Base-by-base conservation (phyloP, 148 eudicot species). In the Persicaria maculosa region DNA sequence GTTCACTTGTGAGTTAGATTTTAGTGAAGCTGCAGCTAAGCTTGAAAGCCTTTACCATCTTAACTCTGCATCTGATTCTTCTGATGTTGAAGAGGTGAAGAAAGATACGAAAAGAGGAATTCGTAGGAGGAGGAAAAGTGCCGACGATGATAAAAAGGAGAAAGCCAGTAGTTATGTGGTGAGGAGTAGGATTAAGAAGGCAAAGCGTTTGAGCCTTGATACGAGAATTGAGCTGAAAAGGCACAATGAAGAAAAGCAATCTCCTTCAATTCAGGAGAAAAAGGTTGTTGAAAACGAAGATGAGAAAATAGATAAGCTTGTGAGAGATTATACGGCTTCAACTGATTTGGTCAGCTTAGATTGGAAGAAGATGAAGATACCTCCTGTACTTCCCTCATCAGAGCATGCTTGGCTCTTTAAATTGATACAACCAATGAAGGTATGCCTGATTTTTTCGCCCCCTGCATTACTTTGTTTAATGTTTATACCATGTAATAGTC, bases 351-450 rank as follows among this genome's bases (percentile, higher is more conserved):
- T 75, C 74, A 88, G 91, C 91, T 81, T 88, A 62, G 97, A 92
- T 47, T 95, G 99, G 99, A 95, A 90, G 85, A 95, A 84, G 79
- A 89, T 86, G 97, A 95, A 92, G 89, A 92, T 95, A 54, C 99
- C 99, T 0, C 90, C 97, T 0, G 94, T 92, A 75, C 97, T 95
- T 80, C 86, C 97, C 57, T 85, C 93, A 73, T 85, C 97, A 31
- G 99, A 95, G 80, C 99, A 95, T 71, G 14, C 82, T 54, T 88
- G 94, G 93, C 83, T 95, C 69, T 95, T 95, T 77, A 92, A 89
- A 79, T 80, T 90, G 83, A 82, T 95, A 91, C 96, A 92, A 76
- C 92, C 92, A n/a, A 80, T 88, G 91, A 95, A 92, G 94, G 99
- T 92, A 77, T 74, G 59, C 71, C 68, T 45, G 40, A 31, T 1